Evolutionary conservation across 2,329 filamentous ascomycete species (phyloP).

Genomic region (Trichocomaceae sp.): DNA sequence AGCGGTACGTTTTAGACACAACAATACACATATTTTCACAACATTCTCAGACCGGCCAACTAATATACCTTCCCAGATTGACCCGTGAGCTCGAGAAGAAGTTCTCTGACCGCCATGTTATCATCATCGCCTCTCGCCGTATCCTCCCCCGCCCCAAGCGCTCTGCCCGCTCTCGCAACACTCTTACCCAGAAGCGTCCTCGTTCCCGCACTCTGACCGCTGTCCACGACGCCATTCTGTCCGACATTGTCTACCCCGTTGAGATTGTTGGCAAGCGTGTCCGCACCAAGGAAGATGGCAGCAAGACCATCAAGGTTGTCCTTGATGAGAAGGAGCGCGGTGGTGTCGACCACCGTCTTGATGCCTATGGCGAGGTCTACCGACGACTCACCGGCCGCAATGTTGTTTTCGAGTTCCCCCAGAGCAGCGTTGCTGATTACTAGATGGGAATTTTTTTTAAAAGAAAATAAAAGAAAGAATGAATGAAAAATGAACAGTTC

Average conservation of each 20-base stretch:
- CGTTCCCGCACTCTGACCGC: conserved; percentile 96
- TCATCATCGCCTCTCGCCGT: conserved; percentile 97
- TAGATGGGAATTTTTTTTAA: conserved; percentile 45
- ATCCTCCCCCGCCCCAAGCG: conserved; percentile 98
- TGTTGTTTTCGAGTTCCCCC: conserved; percentile 98
- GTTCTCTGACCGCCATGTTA: conserved; percentile 99
- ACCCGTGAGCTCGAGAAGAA: conserved; percentile 99
- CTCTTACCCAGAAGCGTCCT: conserved; percentile 97
- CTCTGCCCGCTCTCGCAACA: conserved; percentile 91
- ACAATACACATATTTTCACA: conserved; percentile 10
- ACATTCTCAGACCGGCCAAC: not conserved
- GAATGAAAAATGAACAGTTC: conserved; percentile 1
- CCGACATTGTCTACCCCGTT: conserved; percentile 97
- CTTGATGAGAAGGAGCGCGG: conserved; percentile 99
- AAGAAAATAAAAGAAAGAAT: not conserved
- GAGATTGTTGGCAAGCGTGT: conserved; percentile 99
- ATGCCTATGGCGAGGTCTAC: conserved; percentile 99
- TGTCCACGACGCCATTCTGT: conserved; percentile 96
- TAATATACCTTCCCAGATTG: conserved; percentile 57
- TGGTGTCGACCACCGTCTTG: conserved; percentile 97
- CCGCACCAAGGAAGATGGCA: conserved; percentile 97
- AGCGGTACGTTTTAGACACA: conserved; percentile 65
- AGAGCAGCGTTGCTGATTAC: conserved; percentile 70
- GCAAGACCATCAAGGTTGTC: conserved; percentile 97
- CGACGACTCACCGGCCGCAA: conserved; percentile 92